Evolutionary conservation across 1,284 basidiomycete species (phyloP), one percentile per base, ranked within the genome.

Genomic region (Macrocystidia cucumis): DNA sequence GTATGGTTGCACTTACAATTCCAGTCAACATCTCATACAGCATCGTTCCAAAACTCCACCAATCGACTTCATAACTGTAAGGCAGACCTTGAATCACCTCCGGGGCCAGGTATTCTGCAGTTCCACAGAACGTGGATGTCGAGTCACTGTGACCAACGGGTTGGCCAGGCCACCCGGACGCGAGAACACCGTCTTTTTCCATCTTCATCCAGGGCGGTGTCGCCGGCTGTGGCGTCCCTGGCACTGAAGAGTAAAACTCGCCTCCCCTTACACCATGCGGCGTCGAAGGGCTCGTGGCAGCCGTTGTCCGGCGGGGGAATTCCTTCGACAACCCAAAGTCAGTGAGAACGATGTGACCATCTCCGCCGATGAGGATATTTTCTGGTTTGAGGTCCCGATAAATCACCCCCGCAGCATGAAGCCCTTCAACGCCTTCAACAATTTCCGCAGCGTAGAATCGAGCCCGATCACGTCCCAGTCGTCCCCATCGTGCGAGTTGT

Each of bases 41-140:
- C 84, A 98, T 96, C 42, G 92, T 97, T 12, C 93, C 93, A 50
- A 96, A 87, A 45, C 86, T 88, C 92, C 93, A 98, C 89, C 91
- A 95, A 56, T 98, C 93, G 13, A 95, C 91, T 48, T 93, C 89
- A 52, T 93, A 97, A 44, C 85, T 85, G 58, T 98, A 97, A 12
- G 87, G 76, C 45, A 87, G 61, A 3, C 91, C 88, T 51, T 91
- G 85, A 49, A 98, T 90, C 34, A 98, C 91, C 56, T 95, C 91
- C 0, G 91, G 91, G 11, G 91, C 91, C 11, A 97, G 73, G 52
- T 97, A 97, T 57, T 96, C 92, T 3, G 91, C 86, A 5, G 91
- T 96, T 14, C 88, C 87, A 56, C 89, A 91, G 54, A 91, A 91
- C 8, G 89, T 91, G 23, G 67, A 77, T 14, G 89, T 91, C 34